Percentiles rank a stretch among this genome's conserved stretches.
Evolutionary conservation across 495 filamentous ascomycete genomes (phyloP).

Genomic region (Cercophora scortea): DNA sequence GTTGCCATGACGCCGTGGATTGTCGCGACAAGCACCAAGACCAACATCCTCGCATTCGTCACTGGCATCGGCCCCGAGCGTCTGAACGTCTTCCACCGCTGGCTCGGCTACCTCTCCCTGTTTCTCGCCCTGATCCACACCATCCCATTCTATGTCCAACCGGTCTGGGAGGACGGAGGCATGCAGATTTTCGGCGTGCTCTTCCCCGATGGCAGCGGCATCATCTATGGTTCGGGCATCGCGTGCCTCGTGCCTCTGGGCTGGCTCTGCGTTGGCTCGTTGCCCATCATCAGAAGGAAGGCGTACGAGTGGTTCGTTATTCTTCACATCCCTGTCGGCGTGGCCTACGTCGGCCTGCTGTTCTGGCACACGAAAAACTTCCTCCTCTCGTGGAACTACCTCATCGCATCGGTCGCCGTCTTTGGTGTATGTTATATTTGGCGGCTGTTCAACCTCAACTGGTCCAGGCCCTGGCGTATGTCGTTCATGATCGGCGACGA

Average conservation of each 20-base stretch:
- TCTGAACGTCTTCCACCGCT: constrained; percentile 87
- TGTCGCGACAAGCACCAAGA: constrained; percentile 80
- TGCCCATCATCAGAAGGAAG: constrained; percentile 54
- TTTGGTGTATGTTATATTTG: constrained; percentile 60
- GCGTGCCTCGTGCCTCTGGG: constrained; percentile 76
- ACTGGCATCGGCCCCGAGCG: constrained; percentile 91
- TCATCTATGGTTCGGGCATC: constrained; percentile 81
- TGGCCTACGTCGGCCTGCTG: constrained; percentile 73
- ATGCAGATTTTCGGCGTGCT: constrained; percentile 55
- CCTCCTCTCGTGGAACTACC: constrained; percentile 83
- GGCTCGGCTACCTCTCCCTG: constrained; percentile 81
- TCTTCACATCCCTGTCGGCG: constrained; percentile 72
- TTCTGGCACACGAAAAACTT: constrained; percentile 97
- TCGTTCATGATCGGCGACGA: constrained; percentile 83
- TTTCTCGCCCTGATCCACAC: constrained; percentile 78
- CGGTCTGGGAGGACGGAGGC: constrained; percentile 72
- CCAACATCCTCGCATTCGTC: constrained; percentile 75
- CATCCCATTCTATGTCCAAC: constrained; percentile 82
- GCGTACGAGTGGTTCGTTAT: constrained; percentile 79
- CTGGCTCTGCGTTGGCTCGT: constrained; percentile 76
- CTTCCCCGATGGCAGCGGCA: constrained; percentile 53
- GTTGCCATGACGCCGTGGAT: constrained; percentile 95
- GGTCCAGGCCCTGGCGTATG: constrained; percentile 71
- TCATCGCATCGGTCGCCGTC: constrained; percentile 74
- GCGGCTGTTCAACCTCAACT: constrained; percentile 74